A percentile compares a stretch with the other conserved stretches of the same genome.
Conservation (phyloP, 129 eudicot genomes). For the Silybum marianum region DNA sequence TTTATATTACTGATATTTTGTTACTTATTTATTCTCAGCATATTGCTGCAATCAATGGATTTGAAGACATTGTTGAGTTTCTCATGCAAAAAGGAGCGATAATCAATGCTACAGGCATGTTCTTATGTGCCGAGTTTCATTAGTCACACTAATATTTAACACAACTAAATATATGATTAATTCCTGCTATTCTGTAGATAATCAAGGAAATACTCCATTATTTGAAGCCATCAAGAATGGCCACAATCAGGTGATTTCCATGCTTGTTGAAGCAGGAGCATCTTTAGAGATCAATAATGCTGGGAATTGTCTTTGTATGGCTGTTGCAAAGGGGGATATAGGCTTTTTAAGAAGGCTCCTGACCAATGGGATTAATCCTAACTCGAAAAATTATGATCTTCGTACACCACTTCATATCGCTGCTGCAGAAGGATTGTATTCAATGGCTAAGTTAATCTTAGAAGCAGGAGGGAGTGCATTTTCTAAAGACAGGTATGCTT, state of each 20-base stretch:
- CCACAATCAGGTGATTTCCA: conserved; percentile 48
- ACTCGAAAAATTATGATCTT: conserved; percentile 60
- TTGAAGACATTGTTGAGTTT: conserved; percentile 51
- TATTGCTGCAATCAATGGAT: conserved; percentile 67
- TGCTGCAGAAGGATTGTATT: conserved; percentile 57
- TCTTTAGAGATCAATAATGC: conserved; percentile 39
- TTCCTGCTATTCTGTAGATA: conserved; percentile 38
- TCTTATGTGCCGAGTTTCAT: neutral
- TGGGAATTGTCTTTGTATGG: conserved; percentile 57
- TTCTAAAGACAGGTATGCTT: conserved; percentile 53
- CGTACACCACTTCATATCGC: conserved; percentile 75
- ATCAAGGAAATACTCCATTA: conserved; percentile 57
- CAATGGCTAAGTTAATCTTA: conserved; percentile 39
- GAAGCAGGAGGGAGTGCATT: conserved; percentile 62
- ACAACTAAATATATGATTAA: conserved; percentile 2
- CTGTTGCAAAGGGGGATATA: conserved; percentile 49
- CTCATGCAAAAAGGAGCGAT: conserved; percentile 49
- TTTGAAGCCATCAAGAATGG: conserved; percentile 63
- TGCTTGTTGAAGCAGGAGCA: conserved; percentile 62
- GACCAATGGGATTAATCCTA: conserved; percentile 59
- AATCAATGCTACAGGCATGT: conserved; percentile 50
- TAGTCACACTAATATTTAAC: neutral
- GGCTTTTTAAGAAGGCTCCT: conserved; percentile 48
- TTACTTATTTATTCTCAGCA: conserved; percentile 39
- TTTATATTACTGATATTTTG: neutral